Evolutionary conservation across 148 eudicot genomes (phyloP), one percentile per base, ranked within the genome.

Genomic region (Chenopodium album): DNA sequence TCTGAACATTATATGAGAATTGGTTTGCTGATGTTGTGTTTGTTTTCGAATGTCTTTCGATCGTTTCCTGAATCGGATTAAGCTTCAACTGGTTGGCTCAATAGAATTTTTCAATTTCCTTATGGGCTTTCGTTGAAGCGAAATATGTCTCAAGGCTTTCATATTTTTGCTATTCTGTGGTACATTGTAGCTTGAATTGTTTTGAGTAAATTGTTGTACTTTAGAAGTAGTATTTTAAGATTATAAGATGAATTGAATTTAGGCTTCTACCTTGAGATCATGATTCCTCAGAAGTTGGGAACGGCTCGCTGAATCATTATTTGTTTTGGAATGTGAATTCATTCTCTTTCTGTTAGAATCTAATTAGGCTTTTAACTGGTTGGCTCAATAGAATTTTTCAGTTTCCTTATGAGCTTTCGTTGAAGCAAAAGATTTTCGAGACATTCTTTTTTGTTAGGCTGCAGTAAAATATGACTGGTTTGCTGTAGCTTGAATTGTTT

Each of bases 41-140:
- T 47, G 71, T 44, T 60, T 60, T 16, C 9, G 6, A 48, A 19
- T 20, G 8, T 60, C 2, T 2, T 20, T 47, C 8, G 6, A 19
- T 77, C 7, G 22, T 60, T 20, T 56, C 13, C 12, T 13, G 66
- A 32, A 71, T 41, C 44, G 4, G 2, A 11, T 23, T 31, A 74
- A 63, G 83, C 83, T 81, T 74, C 78, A 81, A 81, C 73, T 81
- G 83, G 83, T 81, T 81, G 83, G 83, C 83, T 59, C 78, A 64
- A 46, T 69, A 29, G 73, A 26, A 75, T 47, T 22, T 56, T 69
- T 47, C 23, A 9, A 64, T 81, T 48, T 81, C 83, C 73, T 10
- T 74, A 26, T n/a, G 78, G 31, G 83, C 83, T 81, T 81, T 81
- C 83, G 78, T 81, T 81, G 83, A 64, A 81, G 83, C 83, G 20